Conservation (phyloP, 192 early-diverging fungal genomes). For the Backusella australiensis region DNA sequence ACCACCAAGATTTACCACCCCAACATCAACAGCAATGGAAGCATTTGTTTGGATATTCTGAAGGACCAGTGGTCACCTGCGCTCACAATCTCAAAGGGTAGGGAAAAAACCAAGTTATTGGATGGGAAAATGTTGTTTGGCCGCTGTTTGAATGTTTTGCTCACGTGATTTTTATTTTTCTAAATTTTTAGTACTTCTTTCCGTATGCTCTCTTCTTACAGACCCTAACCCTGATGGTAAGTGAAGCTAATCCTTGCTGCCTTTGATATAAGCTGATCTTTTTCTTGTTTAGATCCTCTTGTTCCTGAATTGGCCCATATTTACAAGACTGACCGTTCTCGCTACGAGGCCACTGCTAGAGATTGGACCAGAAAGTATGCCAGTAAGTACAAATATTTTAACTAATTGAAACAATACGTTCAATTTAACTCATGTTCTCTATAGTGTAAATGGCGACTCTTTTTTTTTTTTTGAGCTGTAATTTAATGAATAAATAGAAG, state of each 20-base stretch:
- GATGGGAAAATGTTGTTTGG: not conserved
- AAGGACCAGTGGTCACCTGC: constrained; percentile 99
- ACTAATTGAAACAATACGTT: not conserved
- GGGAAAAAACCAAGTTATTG: constrained; percentile 9
- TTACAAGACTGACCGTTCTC: constrained; percentile 91
- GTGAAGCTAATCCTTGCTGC: not conserved
- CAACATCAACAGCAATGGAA: constrained; percentile 98
- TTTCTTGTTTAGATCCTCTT: constrained; percentile 71
- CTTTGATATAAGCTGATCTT: not conserved
- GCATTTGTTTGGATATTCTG: constrained; percentile 98
- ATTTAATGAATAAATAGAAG: constrained; percentile 7
- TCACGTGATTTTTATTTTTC: not conserved
- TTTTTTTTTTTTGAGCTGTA: not conserved
- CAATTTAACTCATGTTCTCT: not conserved
- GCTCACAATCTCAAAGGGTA: constrained; percentile 94
- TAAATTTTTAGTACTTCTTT: constrained; percentile 71
- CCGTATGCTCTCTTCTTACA: constrained; percentile 96
- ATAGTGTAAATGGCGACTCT: not conserved
- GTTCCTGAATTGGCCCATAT: constrained; percentile 97
- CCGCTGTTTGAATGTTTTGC: not conserved
- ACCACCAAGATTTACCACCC: constrained; percentile 98
- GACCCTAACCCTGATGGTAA: constrained; percentile 89
- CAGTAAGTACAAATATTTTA: constrained; percentile 25
- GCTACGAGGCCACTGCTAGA: constrained; percentile 84
- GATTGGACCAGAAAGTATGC: constrained; percentile 96